Evolutionary conservation across 495 filamentous ascomycete species (phyloP), one percentile per base, ranked within the genome.

Genomic region (Daldinia decipiens): DNA sequence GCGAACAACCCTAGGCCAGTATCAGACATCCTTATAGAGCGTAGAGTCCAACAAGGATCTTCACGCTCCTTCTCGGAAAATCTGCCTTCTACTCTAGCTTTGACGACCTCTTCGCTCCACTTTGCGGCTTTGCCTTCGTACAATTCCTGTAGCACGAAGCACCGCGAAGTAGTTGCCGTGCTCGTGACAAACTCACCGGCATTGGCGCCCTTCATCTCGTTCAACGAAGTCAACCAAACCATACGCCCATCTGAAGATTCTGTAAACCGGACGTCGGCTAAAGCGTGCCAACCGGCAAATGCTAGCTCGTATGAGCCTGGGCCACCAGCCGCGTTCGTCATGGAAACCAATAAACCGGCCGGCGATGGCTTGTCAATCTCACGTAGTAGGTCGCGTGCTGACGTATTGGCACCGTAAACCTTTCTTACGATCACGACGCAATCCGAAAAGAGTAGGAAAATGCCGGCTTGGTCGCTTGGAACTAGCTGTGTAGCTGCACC

Each of bases 361-460:
- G 90, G 83, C 0, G 83, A 89, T 13, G 90, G 89, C 68, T 90
- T 91, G 73, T 97, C 93, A 39, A 97, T 80, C 76, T 98, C 94
- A 27, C 93, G 89, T 61, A 96, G 74, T 29, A 99, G 77, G 65
- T 91, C 91, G 43, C 92, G 88, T 8, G 92, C 93, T 4, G 92
- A 91, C 45, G 90, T 81, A 13, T 80, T 86, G 55, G 85, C 84
- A 4, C 83, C 83, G 24, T 83, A 77, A 12, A 84, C 80, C 71
- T 93, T 96, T 43, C 87, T 87, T 7, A 98, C 79, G 24, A 97
- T 80, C 39, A 97, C 88, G 19, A 98, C 66, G 59, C 86, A 90
- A 71, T 97, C 94, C 4, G 92, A 87, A 78, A 98, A 99, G 4
- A 98, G 81, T 3, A 98, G 81, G 56, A 98, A 80, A 26, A 98